Percentiles rank a stretch among this genome's conserved stretches.
Evolutionary conservation across 1,284 basidiomycete genomes (phyloP).

Genomic region (Ganoderma meredithae): DNA sequence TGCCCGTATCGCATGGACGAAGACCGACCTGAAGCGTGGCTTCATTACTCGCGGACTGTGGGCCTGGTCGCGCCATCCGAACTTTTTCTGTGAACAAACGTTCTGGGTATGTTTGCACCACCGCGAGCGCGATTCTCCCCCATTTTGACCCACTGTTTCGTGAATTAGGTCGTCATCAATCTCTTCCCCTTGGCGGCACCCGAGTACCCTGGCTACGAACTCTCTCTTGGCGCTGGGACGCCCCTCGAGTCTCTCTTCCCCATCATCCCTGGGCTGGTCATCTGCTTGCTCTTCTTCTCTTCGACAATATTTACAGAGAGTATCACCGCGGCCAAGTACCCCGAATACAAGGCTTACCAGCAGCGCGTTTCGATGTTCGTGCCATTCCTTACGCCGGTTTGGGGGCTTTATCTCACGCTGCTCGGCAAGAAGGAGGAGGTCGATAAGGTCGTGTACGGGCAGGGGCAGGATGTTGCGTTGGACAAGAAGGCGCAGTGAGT

Average conservation of each 20-base stretch:
- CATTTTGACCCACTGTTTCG: background rate
- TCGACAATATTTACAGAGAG: conserved; percentile 85
- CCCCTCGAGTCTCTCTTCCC: conserved; percentile 44
- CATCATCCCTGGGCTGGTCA: conserved; percentile 61
- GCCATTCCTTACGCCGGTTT: conserved; percentile 59
- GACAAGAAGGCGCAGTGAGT: conserved; percentile 32
- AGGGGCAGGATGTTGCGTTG: conserved; percentile 40
- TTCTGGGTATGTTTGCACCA: conserved; percentile 76
- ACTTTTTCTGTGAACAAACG: conserved; percentile 88
- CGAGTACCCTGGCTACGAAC: conserved; percentile 46
- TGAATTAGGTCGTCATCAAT: conserved; percentile 65
- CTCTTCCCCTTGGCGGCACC: conserved; percentile 68
- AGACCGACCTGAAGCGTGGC: conserved; percentile 78
- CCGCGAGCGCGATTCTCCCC: background rate
- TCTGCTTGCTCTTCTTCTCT: conserved; percentile 73
- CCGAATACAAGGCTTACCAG: conserved; percentile 77
- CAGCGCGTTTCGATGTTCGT: conserved; percentile 86
- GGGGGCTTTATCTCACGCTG: conserved; percentile 46
- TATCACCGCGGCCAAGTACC: conserved; percentile 83
- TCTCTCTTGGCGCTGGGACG: conserved; percentile 39
- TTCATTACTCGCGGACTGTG: conserved; percentile 89
- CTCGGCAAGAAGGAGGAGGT: conserved; percentile 46
- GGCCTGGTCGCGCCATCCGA: conserved; percentile 90
- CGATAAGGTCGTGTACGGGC: conserved; percentile 53
- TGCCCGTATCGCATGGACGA: conserved; percentile 67